phyloP scores from a whole-genome alignment of 164 flowering plant genomes.

The Sedum album region DNA sequence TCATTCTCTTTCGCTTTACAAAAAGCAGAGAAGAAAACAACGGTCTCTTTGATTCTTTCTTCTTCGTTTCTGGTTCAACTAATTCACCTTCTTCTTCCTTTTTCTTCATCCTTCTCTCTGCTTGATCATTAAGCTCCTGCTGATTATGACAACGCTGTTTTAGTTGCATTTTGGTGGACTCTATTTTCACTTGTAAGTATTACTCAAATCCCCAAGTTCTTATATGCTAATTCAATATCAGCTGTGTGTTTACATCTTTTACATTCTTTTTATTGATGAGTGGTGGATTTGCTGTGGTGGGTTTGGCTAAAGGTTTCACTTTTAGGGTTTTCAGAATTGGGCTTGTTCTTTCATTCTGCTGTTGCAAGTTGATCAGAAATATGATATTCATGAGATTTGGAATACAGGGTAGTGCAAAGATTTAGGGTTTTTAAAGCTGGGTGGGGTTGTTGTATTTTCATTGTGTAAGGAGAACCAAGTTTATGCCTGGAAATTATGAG shows the following conservation, averaged over 20 bases:
- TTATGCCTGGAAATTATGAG: not conserved
- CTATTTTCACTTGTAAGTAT: not conserved
- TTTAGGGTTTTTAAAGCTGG: not conserved
- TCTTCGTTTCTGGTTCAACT: not conserved
- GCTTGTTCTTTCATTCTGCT: too few relatives aligned
- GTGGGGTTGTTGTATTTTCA: not conserved
- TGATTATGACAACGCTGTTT: too few relatives aligned
- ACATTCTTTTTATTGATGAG: not conserved
- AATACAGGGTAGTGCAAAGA: too few relatives aligned
- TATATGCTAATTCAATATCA: not conserved
- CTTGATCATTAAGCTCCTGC: not conserved
- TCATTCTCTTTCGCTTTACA: constrained; percentile 1
- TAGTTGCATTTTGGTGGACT: not conserved
- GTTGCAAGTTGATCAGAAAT: too few relatives aligned
- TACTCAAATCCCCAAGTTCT: not conserved
- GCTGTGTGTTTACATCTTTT: not conserved
- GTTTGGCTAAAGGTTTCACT: not conserved
- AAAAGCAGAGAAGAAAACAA: not conserved
- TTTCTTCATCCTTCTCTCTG: not conserved
- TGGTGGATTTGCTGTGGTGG: not conserved
- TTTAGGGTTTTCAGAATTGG: not conserved
- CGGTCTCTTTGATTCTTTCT: too few relatives aligned
- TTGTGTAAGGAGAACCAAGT: not conserved
- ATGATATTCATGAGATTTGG: too few relatives aligned
- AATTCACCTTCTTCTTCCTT: not conserved